Base-by-base conservation (phyloP, 1,284 basidiomycete genomes). In the Anthracocystis setariae region DNA sequence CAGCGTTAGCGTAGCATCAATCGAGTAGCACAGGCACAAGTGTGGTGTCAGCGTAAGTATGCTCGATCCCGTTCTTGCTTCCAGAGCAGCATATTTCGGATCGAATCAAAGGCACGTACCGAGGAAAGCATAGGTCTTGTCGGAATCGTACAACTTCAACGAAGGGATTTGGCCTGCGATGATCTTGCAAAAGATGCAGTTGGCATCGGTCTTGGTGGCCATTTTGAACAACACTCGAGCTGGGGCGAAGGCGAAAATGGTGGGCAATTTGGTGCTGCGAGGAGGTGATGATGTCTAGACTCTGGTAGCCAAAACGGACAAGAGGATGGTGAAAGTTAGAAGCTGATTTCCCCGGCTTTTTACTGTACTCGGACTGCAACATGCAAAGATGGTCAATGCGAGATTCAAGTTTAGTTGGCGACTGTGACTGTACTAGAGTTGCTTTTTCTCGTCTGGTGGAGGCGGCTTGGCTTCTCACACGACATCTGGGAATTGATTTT, bases 141-240 rank as follows among this genome's bases (percentile, higher is more conserved):
- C 83, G 3, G 83, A 82, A 53, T 85, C 84, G 63, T 78, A 66
- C 38, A 85, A 71, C 76, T 85, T 85, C 74, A 83, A 80, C 23
- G 78, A 82, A 8, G 84, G 84, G 54, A 84, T 84, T 52, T 80
- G 73, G 39, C 82, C 84, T 27, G 76, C 79, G 49, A 85, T 80
- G 76, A 85, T 85, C 78, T 85, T 85, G 82, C 84, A 85, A 61
- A 85, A 85, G 65, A 85, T 77, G 73, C 84, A 84, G 66, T 80
- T 76, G 29, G 73, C 64, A 29, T 78, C 76, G 47, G 58, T 43
- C 54, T 65, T 65, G 50, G 70, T 59, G 42, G 74, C 74, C 76
- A 78, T 78, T 45, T 66, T 78, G 61, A 56, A 71, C 44, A 65
- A 59, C 33, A 61, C 33, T 5, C 57, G 47, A 5, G 76, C 76